phyloP scores from a whole-genome alignment of 495 filamentous ascomycete species.

The Sphaerosporella brunnea region DNA sequence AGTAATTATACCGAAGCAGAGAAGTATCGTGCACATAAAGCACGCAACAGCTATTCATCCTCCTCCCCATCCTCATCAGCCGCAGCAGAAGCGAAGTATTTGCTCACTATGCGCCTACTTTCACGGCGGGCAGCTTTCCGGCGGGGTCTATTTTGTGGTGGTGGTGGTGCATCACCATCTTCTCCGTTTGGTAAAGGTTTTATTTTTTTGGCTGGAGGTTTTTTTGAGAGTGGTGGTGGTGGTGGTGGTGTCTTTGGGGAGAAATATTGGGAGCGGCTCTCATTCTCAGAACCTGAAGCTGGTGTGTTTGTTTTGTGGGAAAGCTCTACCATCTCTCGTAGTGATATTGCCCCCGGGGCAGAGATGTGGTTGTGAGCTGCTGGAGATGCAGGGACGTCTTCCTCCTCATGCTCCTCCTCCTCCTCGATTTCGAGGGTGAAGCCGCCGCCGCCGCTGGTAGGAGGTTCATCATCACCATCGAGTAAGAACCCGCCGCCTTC shows the following conservation, averaged over 20 bases:
- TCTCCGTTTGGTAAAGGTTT: background rate
- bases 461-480: conserved; percentile 27
- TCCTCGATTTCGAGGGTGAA: conserved; percentile 12
- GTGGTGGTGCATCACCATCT: background rate
- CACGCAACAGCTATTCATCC: background rate
- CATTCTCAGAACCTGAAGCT: background rate
- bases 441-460: conserved; percentile 19
- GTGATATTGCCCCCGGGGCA: background rate
- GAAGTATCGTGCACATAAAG: too few species aligned
- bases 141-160: background rate
- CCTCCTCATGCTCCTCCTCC: conserved; percentile 1
- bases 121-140: background rate
- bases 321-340: conserved; percentile 1
- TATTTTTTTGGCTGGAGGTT: background rate
- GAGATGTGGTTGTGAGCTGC: background rate
- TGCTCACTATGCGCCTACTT: background rate
- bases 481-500: conserved; percentile 6
- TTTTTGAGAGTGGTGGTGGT: background rate
- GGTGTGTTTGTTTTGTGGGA: background rate
- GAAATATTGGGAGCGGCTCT: background rate
- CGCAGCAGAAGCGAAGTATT: background rate
- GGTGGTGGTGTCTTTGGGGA: background rate
- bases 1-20: too few species aligned
- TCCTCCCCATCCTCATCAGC: background rate
- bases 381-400: background rate